These are phyloP conservation scores for Malania oleifera DNA, from an alignment of 164 flowering plant species.

Conservation along the genomic window DNA sequence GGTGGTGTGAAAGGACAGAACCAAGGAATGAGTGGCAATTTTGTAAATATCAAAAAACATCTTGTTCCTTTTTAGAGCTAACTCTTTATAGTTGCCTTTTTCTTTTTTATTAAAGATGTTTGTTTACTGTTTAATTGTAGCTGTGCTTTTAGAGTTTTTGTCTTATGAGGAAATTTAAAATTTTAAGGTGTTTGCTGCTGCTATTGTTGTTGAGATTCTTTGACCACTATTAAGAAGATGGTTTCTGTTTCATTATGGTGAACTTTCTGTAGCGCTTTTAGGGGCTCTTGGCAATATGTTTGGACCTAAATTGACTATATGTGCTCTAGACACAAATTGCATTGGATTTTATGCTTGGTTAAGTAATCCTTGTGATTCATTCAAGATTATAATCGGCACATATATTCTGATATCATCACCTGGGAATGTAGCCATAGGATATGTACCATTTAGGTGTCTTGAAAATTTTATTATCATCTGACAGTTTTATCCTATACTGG, in stretches of 20 bases:
- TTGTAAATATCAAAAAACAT: neutral
- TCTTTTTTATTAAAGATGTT: neutral
- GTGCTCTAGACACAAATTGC: too few species aligned
- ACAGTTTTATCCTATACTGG: too few species aligned
- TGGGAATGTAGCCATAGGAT: too few species aligned
- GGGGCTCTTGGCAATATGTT: neutral
- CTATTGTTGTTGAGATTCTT: neutral
- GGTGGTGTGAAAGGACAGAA: neutral
- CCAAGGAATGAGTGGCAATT: neutral
- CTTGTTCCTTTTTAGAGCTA: neutral
- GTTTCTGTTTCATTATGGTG: neutral
- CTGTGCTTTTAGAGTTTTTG: neutral
- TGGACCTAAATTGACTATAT: neutral
- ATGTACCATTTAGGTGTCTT: too few species aligned
- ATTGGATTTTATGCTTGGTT: too few species aligned
- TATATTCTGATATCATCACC: too few species aligned
- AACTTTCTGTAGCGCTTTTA: neutral
- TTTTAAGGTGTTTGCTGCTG: constrained; percentile 5
- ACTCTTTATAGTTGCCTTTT: neutral
- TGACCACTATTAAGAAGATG: neutral
- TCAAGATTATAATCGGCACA: too few species aligned
- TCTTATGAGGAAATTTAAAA: neutral
- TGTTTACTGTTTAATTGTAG: neutral
- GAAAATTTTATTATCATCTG: too few species aligned
- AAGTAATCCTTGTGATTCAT: too few species aligned